phyloP scores from a whole-genome alignment of 2,329 filamentous ascomycete species.

The Ophiocordyceps polyrhachis-furcata region DNA sequence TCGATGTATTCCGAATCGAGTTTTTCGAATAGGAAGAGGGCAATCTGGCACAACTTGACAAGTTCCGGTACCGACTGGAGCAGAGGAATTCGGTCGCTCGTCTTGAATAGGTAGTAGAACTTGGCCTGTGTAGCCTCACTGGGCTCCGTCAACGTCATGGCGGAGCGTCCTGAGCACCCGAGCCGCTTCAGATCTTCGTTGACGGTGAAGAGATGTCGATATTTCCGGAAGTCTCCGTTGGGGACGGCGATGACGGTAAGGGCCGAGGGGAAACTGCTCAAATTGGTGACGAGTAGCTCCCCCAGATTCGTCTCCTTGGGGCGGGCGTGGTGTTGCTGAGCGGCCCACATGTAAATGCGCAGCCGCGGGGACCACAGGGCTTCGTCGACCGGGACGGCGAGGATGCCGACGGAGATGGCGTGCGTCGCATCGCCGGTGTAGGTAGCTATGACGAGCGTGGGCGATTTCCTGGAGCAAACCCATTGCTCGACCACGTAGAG shows the following conservation, averaged over 20 bases:
- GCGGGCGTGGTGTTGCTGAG: slow-evolving; percentile 70
- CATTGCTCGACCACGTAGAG: slow-evolving; percentile 93
- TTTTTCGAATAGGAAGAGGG: slow-evolving; percentile 73
- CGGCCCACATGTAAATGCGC: slow-evolving; percentile 67
- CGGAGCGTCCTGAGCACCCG: slow-evolving; percentile 78
- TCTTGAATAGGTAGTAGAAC: slow-evolving; percentile 79
- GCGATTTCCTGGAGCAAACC: slow-evolving; percentile 80
- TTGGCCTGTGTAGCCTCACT: slow-evolving; percentile 72
- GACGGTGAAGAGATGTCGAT: slow-evolving; percentile 73
- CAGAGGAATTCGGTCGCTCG: slow-evolving; percentile 63
- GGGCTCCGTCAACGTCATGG: slow-evolving; percentile 62
- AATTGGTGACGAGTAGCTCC: slow-evolving; percentile 81
- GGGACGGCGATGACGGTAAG: slow-evolving; percentile 84
- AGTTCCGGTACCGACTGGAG: slow-evolving; percentile 68
- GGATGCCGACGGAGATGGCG: slow-evolving; percentile 57
- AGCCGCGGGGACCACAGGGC: slow-evolving; percentile 61
- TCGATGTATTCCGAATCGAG: slow-evolving; percentile 80
- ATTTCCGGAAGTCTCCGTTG: slow-evolving; percentile 63
- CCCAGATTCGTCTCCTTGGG: slow-evolving; percentile 68
- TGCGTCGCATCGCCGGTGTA: slow-evolving; percentile 78
- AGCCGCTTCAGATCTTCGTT: slow-evolving; percentile 88
- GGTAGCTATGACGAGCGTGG: slow-evolving; percentile 79
- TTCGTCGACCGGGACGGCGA: slow-evolving; percentile 69
- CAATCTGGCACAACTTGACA: slow-evolving; percentile 79
- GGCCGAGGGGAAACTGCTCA: slow-evolving; percentile 80